phyloP scores from a whole-genome alignment of 1,139 yeast genomes.

The Saccharomyces hybrid region DNA sequence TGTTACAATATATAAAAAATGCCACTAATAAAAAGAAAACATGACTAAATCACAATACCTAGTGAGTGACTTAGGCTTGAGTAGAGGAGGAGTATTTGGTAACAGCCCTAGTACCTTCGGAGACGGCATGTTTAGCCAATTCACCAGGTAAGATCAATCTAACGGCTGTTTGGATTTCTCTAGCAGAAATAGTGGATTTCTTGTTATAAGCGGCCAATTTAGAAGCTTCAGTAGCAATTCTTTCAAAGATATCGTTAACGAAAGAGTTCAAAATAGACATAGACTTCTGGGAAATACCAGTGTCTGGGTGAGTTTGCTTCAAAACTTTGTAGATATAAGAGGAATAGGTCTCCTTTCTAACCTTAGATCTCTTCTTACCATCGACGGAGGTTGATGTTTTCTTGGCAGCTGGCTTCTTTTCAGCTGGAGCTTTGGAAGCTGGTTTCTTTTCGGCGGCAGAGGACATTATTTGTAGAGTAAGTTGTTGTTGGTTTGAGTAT shows the following conservation, averaged over 20 bases:
- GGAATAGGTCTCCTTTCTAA: constrained; percentile 98
- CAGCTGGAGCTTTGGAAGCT: constrained; percentile 98
- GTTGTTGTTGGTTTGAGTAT: constrained; percentile 4
- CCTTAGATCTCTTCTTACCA: constrained; percentile 91
- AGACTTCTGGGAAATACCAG: constrained; percentile 98
- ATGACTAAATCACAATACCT: constrained; percentile 3
- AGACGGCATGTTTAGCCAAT: constrained; percentile 97
- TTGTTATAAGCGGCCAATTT: constrained; percentile 99
- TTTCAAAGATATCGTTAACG: constrained; percentile 91
- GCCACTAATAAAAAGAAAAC: constrained; percentile 2
- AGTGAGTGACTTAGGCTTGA: constrained; percentile 20
- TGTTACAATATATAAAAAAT: constrained; percentile 8
- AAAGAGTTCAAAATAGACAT: constrained; percentile 99
- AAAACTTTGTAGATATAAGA: constrained; percentile 97
- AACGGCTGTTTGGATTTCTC: constrained; percentile 99
- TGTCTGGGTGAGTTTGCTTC: constrained; percentile 98
- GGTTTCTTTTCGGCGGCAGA: constrained; percentile 98
- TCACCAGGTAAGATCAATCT: constrained; percentile 99
- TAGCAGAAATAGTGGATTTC: constrained; percentile 96
- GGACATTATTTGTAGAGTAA: constrained; percentile 51
- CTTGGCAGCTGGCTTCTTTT: constrained; percentile 94
- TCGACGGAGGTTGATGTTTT: constrained; percentile 71
- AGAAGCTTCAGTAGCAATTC: constrained; percentile 96
- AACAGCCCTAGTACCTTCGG: constrained; percentile 99
- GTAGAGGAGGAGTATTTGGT: constrained; percentile 91